These are phyloP conservation scores for Apiospora malaysiana DNA, from an alignment of 2,329 filamentous ascomycete genomes.

Conservation along the genomic window DNA sequence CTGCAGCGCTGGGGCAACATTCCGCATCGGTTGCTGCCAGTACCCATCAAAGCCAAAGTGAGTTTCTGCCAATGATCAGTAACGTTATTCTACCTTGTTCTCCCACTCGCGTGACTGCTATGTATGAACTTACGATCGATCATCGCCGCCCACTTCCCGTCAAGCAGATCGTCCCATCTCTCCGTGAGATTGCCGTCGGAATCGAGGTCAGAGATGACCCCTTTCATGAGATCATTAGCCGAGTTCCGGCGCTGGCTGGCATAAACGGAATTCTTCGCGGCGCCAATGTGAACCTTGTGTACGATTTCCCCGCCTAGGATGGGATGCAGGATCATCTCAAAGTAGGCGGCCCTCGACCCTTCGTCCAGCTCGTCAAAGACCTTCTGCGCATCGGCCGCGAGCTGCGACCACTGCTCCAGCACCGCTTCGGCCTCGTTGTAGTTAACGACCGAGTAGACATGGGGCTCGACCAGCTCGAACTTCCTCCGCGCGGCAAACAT, in stretches of 20 bases:
- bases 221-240: constrained; percentile 56
- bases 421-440: constrained; percentile 66
- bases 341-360: constrained; percentile 62
- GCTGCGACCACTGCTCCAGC: constrained; percentile 57
- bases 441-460: constrained; percentile 62
- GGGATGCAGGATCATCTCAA: constrained; percentile 65
- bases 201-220: constrained; percentile 60
- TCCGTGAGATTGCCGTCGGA: constrained; percentile 61
- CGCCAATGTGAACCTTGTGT: constrained; percentile 56
- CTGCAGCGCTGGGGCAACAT: constrained; percentile 65
- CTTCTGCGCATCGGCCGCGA: constrained; percentile 59
- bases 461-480: constrained; percentile 63
- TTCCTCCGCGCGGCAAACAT: constrained; percentile 63
- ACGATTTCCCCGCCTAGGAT: constrained; percentile 61
- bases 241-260: constrained; percentile 56
- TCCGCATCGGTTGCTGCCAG: constrained; percentile 77
- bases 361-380: constrained; percentile 60
- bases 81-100: background rate
- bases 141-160: constrained; percentile 68
- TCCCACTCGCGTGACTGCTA: background rate
- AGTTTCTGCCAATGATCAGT: constrained; percentile 45
- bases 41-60: constrained; percentile 60
- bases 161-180: constrained; percentile 62
- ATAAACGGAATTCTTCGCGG: constrained; percentile 56
- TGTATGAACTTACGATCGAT: constrained; percentile 57